Percentiles rank a stretch among this genome's conserved stretches.
Evolutionary conservation across 1,139 yeast genomes (phyloP).

Genomic region (Suhomyces yuchorum): DNA sequence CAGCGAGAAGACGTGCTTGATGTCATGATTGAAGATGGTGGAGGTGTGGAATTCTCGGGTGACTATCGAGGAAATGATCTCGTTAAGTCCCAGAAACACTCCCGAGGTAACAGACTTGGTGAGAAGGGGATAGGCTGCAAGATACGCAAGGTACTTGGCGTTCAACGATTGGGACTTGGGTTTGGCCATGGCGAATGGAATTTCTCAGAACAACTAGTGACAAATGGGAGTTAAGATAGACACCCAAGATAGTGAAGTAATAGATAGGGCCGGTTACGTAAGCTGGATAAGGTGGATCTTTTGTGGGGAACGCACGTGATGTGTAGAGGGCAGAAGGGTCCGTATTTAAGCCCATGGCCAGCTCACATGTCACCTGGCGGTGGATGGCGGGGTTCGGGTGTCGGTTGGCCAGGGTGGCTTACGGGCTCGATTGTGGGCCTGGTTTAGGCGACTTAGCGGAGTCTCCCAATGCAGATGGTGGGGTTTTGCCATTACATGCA

Average conservation of each 20-base stretch:
- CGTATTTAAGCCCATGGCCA: not conserved
- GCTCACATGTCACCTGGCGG: not conserved
- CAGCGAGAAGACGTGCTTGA: slow-evolving; percentile 43
- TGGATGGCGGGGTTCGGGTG: not conserved
- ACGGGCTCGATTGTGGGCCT: not conserved
- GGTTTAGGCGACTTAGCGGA: not conserved
- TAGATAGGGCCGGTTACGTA: not conserved
- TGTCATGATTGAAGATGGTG: slow-evolving; percentile 21
- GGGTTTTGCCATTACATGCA: not conserved
- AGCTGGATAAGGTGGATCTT: not conserved
- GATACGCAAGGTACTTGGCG: slow-evolving; percentile 40
- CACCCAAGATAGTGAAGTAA: not conserved
- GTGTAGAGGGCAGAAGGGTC: not conserved
- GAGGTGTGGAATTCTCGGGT: slow-evolving; percentile 45
- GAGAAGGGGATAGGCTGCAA: slow-evolving; percentile 54
- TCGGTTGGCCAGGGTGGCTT: not conserved
- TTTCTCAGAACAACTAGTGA: not conserved
- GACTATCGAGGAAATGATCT: slow-evolving; percentile 55
- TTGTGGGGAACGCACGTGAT: not conserved
- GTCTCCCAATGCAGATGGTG: not conserved
- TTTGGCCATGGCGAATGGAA: slow-evolving; percentile 2
- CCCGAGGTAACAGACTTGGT: slow-evolving; percentile 67
- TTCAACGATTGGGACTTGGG: slow-evolving; percentile 15
- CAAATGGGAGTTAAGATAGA: too few species aligned
- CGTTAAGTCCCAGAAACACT: slow-evolving; percentile 57